These are phyloP conservation scores for Termitomyces sp. DNA, from an alignment of 768 basidiomycete genomes.

Conservation along the genomic window DNA sequence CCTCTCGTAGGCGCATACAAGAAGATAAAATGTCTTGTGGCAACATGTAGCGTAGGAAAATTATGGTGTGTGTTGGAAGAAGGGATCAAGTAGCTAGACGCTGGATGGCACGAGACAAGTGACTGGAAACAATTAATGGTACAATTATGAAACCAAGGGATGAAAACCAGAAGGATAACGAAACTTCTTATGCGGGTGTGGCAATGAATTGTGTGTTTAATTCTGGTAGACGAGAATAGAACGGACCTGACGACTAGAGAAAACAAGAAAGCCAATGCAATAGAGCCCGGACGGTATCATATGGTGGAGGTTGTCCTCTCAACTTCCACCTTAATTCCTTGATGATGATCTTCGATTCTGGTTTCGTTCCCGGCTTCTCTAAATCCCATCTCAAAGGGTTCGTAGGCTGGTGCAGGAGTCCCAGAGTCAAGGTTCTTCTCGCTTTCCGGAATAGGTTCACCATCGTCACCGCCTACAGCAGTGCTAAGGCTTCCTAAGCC, in stretches of 20 bases:
- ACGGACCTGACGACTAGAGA: neutral
- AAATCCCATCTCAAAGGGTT: conserved; percentile 45
- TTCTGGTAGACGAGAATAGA: conserved; percentile 4
- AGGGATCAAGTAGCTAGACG: neutral
- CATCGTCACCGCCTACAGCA: conserved; percentile 46
- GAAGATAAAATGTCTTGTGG: neutral
- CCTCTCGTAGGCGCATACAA: neutral
- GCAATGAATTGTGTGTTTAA: neutral
- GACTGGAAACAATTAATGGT: conserved; percentile 6
- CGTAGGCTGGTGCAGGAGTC: conserved; percentile 52
- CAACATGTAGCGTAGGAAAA: conserved; percentile 1
- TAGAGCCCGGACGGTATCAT: conserved; percentile 19
- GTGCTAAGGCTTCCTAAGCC: conserved; percentile 45
- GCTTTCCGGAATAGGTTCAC: conserved; percentile 41
- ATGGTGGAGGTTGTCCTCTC: conserved; percentile 53
- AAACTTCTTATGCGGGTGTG: conserved; percentile 8
- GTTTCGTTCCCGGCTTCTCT: conserved; percentile 13
- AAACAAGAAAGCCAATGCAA: conserved; percentile 12
- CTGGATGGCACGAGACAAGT: neutral
- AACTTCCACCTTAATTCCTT: conserved; percentile 51
- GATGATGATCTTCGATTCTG: neutral
- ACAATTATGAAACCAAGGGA: conserved; percentile 1
- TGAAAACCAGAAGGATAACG: conserved; percentile 1
- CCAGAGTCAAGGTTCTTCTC: too few relatives aligned
- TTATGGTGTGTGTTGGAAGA: conserved; percentile 2